phyloP scores from a whole-genome alignment of 257 asterid species.

The Nicotiana paniculata region DNA sequence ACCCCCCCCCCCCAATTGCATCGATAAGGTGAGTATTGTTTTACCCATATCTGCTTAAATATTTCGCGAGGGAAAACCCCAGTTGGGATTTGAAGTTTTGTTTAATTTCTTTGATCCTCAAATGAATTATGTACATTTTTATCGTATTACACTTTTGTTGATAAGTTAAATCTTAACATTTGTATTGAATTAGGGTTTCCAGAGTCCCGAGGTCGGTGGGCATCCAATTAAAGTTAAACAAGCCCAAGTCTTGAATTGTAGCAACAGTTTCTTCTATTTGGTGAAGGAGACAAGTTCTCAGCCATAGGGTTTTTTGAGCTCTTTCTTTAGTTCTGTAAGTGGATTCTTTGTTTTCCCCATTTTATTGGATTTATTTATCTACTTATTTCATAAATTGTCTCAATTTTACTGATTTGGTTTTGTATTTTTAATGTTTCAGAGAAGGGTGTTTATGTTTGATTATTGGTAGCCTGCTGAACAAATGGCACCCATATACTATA shows the following conservation, averaged over 20 bases:
- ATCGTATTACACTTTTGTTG: not conserved
- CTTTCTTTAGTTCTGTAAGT: constrained; percentile 6
- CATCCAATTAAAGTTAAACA: not conserved
- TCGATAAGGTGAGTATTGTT: not conserved
- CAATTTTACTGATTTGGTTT: not conserved
- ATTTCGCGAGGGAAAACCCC: not conserved
- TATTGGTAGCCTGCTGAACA: not conserved
- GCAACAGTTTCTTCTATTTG: not conserved
- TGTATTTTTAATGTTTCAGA: not conserved
- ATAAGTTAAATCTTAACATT: not conserved
- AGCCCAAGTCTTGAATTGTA: not conserved
- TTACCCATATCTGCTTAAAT: not conserved
- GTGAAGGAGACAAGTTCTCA: not conserved
- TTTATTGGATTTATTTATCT: no score
- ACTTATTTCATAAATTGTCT: not conserved
- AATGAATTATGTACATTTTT: not conserved
- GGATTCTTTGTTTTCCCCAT: not conserved
- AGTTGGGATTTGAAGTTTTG: not conserved
- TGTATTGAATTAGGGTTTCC: not conserved
- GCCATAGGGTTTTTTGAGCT: not conserved
- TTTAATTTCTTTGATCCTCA: not conserved
- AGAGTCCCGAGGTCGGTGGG: not conserved
- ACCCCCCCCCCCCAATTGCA: not conserved
- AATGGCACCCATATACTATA: constrained; percentile 79
- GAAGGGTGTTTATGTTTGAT: constrained; percentile 8